Percentiles rank a stretch among this genome's conserved stretches.
phyloP scores from a whole-genome alignment of 257 asterid species.

The Solanum arcanum region DNA sequence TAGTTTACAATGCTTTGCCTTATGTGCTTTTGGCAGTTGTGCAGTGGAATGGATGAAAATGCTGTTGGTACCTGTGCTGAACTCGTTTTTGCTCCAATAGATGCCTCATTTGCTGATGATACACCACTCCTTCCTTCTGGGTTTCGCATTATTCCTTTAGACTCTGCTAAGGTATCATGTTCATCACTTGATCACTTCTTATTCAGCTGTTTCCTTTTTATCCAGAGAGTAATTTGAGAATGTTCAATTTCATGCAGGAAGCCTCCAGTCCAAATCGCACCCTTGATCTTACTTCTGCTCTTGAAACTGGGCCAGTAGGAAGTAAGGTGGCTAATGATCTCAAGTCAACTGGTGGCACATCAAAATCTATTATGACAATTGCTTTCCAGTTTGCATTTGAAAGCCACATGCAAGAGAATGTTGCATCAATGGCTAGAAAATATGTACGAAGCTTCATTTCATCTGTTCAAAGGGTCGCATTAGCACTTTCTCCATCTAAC shows the following conservation, averaged over 20 bases:
- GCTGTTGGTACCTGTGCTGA: conserved; percentile 77
- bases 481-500: conserved; percentile 76
- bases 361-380: conserved; percentile 73
- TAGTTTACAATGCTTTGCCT: not conserved
- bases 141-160: conserved; percentile 84
- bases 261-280: conserved; percentile 79
- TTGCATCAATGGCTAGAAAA: conserved; percentile 77
- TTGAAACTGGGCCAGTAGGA: conserved; percentile 62
- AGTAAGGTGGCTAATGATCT: conserved; percentile 33
- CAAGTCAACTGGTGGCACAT: conserved; percentile 18
- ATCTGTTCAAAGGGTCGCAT: conserved; percentile 80
- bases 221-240: not conserved
- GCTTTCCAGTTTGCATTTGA: conserved; percentile 82
- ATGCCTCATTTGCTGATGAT: conserved; percentile 83
- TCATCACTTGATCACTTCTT: not conserved
- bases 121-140: conserved; percentile 88
- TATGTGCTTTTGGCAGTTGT: conserved; percentile 34
- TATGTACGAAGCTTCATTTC: conserved; percentile 81
- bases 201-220: not conserved
- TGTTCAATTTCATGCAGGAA: conserved; percentile 31
- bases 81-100: conserved; percentile 86
- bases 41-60: conserved; percentile 86
- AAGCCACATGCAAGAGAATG: conserved; percentile 79
- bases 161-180: conserved; percentile 46
- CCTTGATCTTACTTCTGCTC: conserved; percentile 85